Evolutionary conservation across 192 early-diverging fungal genomes (phyloP).

Genomic region (Spizellomyces punctatus): DNA sequence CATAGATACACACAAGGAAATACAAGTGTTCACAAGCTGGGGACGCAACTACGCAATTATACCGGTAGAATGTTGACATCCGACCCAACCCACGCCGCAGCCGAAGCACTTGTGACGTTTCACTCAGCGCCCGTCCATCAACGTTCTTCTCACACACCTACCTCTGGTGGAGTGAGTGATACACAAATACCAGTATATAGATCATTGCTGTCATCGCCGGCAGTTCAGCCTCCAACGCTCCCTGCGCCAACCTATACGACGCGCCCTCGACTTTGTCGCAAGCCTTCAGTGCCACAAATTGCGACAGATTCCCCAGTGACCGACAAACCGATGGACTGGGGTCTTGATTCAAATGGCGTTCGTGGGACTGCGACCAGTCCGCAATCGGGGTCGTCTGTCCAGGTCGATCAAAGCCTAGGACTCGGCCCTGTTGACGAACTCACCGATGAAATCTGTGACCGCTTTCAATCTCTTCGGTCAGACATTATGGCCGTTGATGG

Average conservation of each 20-base stretch:
- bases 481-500: conserved; percentile 30
- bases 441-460: conserved; percentile 3
- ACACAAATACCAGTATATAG: too few species aligned
- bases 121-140: conserved; percentile 24
- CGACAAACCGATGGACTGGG: too few species aligned
- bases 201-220: background rate
- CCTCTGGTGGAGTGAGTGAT: background rate
- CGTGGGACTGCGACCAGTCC: background rate
- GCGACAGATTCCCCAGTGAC: background rate
- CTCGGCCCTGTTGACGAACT: conserved; percentile 11
- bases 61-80: conserved; percentile 4
- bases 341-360: background rate
- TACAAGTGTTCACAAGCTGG: too few species aligned
- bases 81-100: conserved; percentile 19
- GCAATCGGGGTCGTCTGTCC: conserved; percentile 2
- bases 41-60: too few species aligned
- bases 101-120: conserved; percentile 23
- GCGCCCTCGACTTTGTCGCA: background rate
- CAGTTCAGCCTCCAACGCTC: background rate
- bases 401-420: background rate
- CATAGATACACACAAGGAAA: too few species aligned
- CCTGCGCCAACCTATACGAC: background rate
- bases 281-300: background rate
- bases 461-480: conserved; percentile 2
- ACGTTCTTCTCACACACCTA: background rate